Conservation (phyloP, 805 yeast species). For the Kurtzmaniella fragi region DNA sequence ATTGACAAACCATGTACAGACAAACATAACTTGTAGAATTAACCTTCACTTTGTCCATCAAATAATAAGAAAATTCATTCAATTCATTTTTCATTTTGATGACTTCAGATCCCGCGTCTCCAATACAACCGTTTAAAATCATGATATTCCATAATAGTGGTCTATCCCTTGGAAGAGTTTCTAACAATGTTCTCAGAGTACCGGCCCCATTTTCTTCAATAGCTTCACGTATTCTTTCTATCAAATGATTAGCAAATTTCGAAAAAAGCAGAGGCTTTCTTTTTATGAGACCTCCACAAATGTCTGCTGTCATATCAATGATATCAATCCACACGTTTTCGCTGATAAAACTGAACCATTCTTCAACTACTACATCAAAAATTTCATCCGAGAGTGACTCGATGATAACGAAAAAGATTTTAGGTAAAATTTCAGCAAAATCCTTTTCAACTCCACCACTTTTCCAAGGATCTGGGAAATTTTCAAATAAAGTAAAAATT, state of each 20-base stretch:
- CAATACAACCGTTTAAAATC: slow-evolving; percentile 63
- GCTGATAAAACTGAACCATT: slow-evolving; percentile 53
- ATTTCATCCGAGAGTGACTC: slow-evolving; percentile 60
- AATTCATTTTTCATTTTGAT: slow-evolving; percentile 43
- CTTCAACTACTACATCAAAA: slow-evolving; percentile 41
- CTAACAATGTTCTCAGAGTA: slow-evolving; percentile 56
- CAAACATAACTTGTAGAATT: slow-evolving; percentile 63
- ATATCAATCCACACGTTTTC: slow-evolving; percentile 56
- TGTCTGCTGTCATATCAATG: slow-evolving; percentile 63
- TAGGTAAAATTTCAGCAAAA: slow-evolving; percentile 33
- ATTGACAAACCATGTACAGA: slow-evolving; percentile 61
- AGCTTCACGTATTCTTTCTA: slow-evolving; percentile 56
- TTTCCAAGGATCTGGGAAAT: slow-evolving; percentile 55
- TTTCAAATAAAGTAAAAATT: slow-evolving; percentile 60
- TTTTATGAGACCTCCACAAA: slow-evolving; percentile 67
- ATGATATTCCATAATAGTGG: slow-evolving; percentile 66
- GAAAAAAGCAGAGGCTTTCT: slow-evolving; percentile 51
- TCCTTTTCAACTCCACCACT: slow-evolving; percentile 49
- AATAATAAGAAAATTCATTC: slow-evolving; percentile 36
- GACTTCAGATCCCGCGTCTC: slow-evolving; percentile 57
- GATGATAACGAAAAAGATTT: slow-evolving; percentile 32
- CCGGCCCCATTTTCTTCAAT: slow-evolving; percentile 81
- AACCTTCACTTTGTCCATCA: slow-evolving; percentile 42
- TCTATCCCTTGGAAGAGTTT: slow-evolving; percentile 73
- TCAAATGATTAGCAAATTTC: slow-evolving; percentile 39